These are phyloP conservation scores for Saturnispora sanitii DNA, from an alignment of 805 yeast species.

Conservation along the genomic window DNA sequence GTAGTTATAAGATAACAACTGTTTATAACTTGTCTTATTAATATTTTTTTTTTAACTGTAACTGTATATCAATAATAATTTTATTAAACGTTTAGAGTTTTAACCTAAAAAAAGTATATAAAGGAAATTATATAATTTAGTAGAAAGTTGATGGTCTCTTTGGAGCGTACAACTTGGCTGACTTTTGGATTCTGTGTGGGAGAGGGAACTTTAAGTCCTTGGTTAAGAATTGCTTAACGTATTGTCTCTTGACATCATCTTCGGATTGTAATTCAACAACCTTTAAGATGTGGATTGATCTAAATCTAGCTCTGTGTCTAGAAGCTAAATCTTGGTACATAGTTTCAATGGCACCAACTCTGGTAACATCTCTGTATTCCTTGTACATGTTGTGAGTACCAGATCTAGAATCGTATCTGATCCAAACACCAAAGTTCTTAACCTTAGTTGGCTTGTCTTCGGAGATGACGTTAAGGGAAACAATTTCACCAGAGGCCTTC, in stretches of 20 bases:
- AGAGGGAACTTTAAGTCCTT: conserved; percentile 98
- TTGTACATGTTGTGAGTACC: conserved; percentile 99
- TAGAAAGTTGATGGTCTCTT: conserved; percentile 96
- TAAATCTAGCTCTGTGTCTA: conserved; percentile 99
- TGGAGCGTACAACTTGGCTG: conserved; percentile 79
- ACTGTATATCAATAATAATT: background rate
- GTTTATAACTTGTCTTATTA: too few species aligned
- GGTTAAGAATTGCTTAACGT: conserved; percentile 93
- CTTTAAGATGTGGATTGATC: conserved; percentile 98
- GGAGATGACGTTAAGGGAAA: conserved; percentile 79
- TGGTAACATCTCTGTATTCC: conserved; percentile 99
- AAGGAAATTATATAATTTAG: conserved; percentile 34
- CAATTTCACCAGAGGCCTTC: conserved; percentile 99
- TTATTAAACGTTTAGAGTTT: conserved; percentile 4
- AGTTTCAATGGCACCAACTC: conserved; percentile 97
- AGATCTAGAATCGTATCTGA: conserved; percentile 99
- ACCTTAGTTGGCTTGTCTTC: conserved; percentile 98
- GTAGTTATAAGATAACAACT: too few species aligned
- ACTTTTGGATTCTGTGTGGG: conserved; percentile 97
- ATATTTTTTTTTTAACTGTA: too few species aligned
- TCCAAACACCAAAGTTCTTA: conserved; percentile 99
- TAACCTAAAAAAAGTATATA: conserved; percentile 9
- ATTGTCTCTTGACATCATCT: conserved; percentile 98
- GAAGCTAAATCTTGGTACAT: conserved; percentile 99
- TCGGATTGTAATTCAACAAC: conserved; percentile 97